Conservation (phyloP, 306 rosid species). For the Parietaria judaica region DNA sequence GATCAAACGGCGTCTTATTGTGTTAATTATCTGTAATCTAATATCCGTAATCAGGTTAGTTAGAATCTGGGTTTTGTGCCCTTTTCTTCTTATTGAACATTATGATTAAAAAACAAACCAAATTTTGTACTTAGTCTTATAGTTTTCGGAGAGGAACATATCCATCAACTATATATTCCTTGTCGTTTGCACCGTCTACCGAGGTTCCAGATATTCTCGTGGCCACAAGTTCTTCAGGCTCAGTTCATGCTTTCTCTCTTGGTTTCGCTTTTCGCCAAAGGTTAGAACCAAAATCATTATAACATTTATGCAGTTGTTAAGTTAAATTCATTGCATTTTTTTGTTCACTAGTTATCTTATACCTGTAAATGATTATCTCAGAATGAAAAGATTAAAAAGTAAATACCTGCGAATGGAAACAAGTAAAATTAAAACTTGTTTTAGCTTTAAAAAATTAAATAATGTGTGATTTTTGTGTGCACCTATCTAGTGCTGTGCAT, state of each 20-base stretch:
- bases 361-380: too few species aligned
- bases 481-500: too few species aligned
- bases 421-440: background rate
- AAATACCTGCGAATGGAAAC: background rate
- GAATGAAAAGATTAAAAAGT: too few species aligned
- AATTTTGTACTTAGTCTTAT: constrained; percentile 41
- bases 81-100: background rate
- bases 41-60: background rate
- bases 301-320: background rate
- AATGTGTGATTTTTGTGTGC: too few species aligned
- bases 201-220: constrained; percentile 82
- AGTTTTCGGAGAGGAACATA: constrained; percentile 95
- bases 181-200: constrained; percentile 76
- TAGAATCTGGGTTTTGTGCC: too few species aligned
- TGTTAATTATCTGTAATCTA: background rate
- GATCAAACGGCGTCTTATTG: background rate
- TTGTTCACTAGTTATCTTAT: background rate
- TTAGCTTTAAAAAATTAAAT: background rate
- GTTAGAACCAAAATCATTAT: constrained; percentile 26
- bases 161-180: constrained; percentile 74
- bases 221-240: constrained; percentile 89
- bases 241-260: constrained; percentile 78
- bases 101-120: background rate
- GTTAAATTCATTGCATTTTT: background rate
- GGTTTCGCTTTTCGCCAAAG: constrained; percentile 58